Percentiles rank a stretch among this genome's conserved stretches.
Conservation (phyloP, 2,329 filamentous ascomycete genomes). For the Monilinia fructigena region DNA sequence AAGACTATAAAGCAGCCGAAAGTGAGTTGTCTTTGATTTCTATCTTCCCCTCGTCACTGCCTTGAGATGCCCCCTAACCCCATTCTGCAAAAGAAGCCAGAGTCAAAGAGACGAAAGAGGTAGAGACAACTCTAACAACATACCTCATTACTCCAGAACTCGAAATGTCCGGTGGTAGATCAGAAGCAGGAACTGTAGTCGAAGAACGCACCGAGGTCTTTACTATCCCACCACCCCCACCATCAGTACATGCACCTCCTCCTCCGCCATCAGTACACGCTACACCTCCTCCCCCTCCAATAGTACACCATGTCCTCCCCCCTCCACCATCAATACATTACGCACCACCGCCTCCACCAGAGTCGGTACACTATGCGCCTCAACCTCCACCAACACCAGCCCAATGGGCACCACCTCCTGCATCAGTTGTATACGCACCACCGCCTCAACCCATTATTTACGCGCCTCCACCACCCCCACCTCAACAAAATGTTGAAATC, state of each 20-base stretch:
- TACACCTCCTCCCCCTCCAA: conserved; percentile 32
- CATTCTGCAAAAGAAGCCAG: conserved; percentile 23
- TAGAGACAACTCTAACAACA: conserved; percentile 33
- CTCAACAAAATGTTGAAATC: conserved; percentile 42
- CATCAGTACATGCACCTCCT: conserved; percentile 22
- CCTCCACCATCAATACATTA: conserved; percentile 25
- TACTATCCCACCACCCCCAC: conserved; percentile 35
- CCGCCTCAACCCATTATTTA: conserved; percentile 27
- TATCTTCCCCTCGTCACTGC: conserved; percentile 1
- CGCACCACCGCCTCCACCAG: conserved; percentile 24
- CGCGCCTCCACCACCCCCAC: conserved; percentile 23
- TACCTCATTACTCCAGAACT: conserved; percentile 32
- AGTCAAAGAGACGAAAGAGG: conserved; percentile 16
- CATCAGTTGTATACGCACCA: conserved; percentile 28
- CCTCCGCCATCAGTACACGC: conserved; percentile 13
- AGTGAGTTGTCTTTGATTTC: conserved; percentile 43
- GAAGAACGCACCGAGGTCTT: conserved; percentile 52
- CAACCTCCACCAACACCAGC: conserved; percentile 27
- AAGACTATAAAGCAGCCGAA: conserved; percentile 62
- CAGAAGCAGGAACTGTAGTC: conserved; percentile 48
- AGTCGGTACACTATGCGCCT: conserved; percentile 22
- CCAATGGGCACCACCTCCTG: conserved; percentile 25
- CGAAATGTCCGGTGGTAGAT: conserved; percentile 45
- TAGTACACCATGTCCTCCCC: conserved; percentile 28
- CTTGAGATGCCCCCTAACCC: conserved; percentile 26